Evolutionary conservation across 257 asterid genomes (phyloP), one percentile per base, ranked within the genome.

Genomic region (Rubia yunnanensis): DNA sequence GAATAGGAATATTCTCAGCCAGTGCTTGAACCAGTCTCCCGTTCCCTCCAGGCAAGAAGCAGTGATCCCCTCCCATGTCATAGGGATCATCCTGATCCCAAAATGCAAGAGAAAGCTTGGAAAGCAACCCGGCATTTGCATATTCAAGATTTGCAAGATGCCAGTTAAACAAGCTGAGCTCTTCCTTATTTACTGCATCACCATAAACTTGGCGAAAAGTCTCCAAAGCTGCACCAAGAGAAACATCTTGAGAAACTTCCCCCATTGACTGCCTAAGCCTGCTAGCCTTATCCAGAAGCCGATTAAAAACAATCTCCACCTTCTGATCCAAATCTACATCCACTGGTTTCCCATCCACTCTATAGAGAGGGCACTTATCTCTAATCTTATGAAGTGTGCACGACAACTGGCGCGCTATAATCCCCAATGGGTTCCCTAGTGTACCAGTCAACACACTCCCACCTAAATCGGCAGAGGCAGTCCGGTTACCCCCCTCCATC

Each of bases 31-130:
- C 87, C 63, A 90, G 75, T 70, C 81, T 86, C 48, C 95, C 96
- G 65, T 86, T 94, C 70, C 99, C 97, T 69, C 99, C 99, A 28
- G 91, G 85, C 74, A 88, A 74, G 77, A 90, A 94, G 78, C 99
- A 94, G 73, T 94, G 99, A 74, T 88, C 99, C 70, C 97, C 99
- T 69, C 99, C 99, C 99, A 94, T 90, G 72, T 94, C 99, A 74
- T 81, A 94, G 26, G 99, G 99, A 77, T 94, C 99, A 65, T 94
- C 99, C 82, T 94, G 99, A 79, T 94, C 97, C 99, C 99, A 90
- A 80, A 88, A 94, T 30, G 99, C 97, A 59, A 94, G 85, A 53
- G 99, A 94, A 71, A 94, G 95, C 72, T 76, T 86, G 5, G 96
- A 86, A 67, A 94, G 74, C 77, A 94, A 79, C 50, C 95, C 89